phyloP scores from a whole-genome alignment of 805 yeast genomes.

The Barnettozyma sucrosica region DNA sequence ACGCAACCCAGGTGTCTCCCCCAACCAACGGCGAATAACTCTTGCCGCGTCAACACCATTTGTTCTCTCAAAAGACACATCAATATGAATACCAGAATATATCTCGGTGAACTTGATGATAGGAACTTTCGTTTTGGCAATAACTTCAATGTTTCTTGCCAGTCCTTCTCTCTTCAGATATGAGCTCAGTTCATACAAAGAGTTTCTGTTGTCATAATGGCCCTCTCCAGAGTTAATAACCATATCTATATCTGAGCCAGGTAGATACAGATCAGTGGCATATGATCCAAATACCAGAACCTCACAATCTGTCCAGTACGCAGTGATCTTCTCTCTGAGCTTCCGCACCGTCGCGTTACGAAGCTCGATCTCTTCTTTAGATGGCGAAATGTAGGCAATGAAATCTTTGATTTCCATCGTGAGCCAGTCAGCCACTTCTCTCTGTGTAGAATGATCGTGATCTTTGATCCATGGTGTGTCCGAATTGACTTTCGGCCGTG shows the following conservation, averaged over 20 bases:
- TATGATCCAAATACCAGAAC: slow-evolving; percentile 88
- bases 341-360: slow-evolving; percentile 62
- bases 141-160: slow-evolving; percentile 74
- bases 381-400: slow-evolving; percentile 80
- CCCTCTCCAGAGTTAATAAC: slow-evolving; percentile 65
- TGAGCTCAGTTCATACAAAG: slow-evolving; percentile 67
- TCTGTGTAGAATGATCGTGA: slow-evolving; percentile 70
- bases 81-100: slow-evolving; percentile 65
- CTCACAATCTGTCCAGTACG: slow-evolving; percentile 73
- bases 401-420: slow-evolving; percentile 82
- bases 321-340: slow-evolving; percentile 45
- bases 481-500: slow-evolving; percentile 15
- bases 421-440: slow-evolving; percentile 81
- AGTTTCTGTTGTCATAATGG: slow-evolving; percentile 53
- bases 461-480: slow-evolving; percentile 70
- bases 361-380: slow-evolving; percentile 58
- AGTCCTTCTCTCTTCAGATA: slow-evolving; percentile 53
- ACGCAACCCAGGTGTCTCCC: slow-evolving; percentile 68
- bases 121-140: slow-evolving; percentile 89
- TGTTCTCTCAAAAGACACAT: slow-evolving; percentile 80
- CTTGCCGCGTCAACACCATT: slow-evolving; percentile 82
- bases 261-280: slow-evolving; percentile 88
- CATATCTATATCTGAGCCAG: slow-evolving; percentile 95
- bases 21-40: slow-evolving; percentile 69
- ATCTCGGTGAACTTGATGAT: slow-evolving; percentile 87